phyloP scores from a whole-genome alignment of 768 basidiomycete species.

The Mycena olivaceomarginata region DNA sequence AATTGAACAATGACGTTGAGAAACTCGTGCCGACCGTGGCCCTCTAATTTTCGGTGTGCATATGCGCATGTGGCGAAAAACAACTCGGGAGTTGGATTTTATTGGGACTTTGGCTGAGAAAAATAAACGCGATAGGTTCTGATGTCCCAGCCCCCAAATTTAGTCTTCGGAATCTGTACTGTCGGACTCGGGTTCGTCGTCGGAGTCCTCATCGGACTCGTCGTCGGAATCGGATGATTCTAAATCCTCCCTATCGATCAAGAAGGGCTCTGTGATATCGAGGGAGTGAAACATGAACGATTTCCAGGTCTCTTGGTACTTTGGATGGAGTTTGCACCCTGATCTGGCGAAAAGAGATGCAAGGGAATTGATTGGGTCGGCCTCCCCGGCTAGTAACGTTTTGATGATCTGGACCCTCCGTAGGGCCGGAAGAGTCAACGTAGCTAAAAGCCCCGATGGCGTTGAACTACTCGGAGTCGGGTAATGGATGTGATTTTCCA shows the following conservation, averaged over 20 bases:
- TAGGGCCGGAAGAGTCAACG: background rate
- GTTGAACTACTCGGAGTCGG: background rate
- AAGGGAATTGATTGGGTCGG: background rate
- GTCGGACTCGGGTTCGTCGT: too few relatives aligned
- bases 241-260: background rate
- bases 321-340: background rate
- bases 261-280: background rate
- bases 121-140: too few relatives aligned
- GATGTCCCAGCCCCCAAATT: too few relatives aligned
- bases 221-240: too few relatives aligned
- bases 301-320: background rate
- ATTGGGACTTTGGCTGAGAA: too few relatives aligned
- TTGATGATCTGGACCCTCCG: background rate
- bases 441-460: background rate
- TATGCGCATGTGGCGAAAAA: too few relatives aligned
- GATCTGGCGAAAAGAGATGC: background rate
- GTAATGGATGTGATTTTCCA: background rate
- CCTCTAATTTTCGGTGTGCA: conserved; percentile 10
- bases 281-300: background rate
- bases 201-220: too few relatives aligned
- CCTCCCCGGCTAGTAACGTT: background rate
- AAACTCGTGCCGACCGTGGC: too few relatives aligned
- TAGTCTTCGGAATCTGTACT: too few relatives aligned
- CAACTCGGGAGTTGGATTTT: too few relatives aligned
- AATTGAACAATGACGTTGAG: too few relatives aligned